A percentile compares a stretch with the other conserved stretches of the same genome.
phyloP scores from a whole-genome alignment of 2,329 filamentous ascomycete genomes.

The Fusarium newnesense region DNA sequence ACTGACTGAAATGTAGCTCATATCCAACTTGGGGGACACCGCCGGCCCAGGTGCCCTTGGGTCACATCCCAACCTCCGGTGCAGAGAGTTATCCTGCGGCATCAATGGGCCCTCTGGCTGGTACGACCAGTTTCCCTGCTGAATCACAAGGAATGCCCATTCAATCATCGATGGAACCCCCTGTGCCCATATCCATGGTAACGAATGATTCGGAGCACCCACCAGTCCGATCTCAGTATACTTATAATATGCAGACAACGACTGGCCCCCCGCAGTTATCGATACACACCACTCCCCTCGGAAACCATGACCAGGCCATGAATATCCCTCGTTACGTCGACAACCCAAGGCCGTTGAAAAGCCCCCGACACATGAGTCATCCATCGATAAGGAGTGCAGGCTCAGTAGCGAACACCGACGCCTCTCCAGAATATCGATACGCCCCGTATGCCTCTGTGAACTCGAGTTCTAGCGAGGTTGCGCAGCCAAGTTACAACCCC shows the following conservation, averaged over 20 bases:
- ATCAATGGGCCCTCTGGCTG: constrained; percentile 61
- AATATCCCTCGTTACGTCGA: constrained; percentile 69
- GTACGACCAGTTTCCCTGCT: constrained; percentile 57
- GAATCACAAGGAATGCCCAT: constrained; percentile 66
- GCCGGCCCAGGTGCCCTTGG: constrained; percentile 55
- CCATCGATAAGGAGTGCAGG: constrained; percentile 63
- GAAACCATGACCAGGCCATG: constrained; percentile 56
- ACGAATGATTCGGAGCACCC: constrained; percentile 59
- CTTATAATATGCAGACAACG: constrained; percentile 63
- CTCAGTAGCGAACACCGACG: constrained; percentile 61
- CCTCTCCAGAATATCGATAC: constrained; percentile 67
- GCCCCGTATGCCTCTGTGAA: constrained; percentile 54
- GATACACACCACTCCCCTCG: constrained; percentile 50
- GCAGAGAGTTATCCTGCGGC: constrained; percentile 61
- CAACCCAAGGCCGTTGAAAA: constrained; percentile 66
- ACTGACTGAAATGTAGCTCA: constrained; percentile 57
- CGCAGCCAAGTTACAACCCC: constrained; percentile 46
- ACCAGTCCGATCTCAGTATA: constrained; percentile 64
- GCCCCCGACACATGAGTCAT: constrained; percentile 64
- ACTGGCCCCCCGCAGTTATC: constrained; percentile 63
- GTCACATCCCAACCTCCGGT: constrained; percentile 60
- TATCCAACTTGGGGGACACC: constrained; percentile 66
- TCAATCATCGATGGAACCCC: constrained; percentile 62
- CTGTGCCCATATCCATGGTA: constrained; percentile 63
- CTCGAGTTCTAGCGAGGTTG: constrained; percentile 46